Conservation (phyloP, 2,329 filamentous ascomycete species). For the Aspergillus bombycis region DNA sequence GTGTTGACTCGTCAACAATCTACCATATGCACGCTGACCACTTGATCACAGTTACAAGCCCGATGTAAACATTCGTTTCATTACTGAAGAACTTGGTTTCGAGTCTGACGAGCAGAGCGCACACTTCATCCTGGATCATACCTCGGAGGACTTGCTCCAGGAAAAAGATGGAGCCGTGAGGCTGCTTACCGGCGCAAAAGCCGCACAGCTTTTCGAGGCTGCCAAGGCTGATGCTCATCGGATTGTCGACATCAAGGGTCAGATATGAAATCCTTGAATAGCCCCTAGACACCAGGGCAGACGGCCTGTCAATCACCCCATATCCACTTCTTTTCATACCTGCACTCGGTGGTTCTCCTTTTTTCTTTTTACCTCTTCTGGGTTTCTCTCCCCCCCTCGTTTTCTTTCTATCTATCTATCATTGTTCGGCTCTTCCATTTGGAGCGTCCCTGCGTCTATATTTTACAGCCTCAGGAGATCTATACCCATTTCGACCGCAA, state of each 20-base stretch:
- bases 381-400: conserved; percentile 1
- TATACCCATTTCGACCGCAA: conserved; percentile 20
- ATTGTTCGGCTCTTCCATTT: neutral
- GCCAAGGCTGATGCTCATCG: conserved; percentile 75
- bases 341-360: conserved; percentile 1
- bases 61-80: conserved; percentile 83
- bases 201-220: conserved; percentile 71
- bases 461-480: conserved; percentile 4
- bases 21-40: conserved; percentile 50
- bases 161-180: conserved; percentile 74
- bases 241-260: conserved; percentile 94
- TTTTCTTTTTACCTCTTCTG: conserved; percentile 12
- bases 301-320: conserved; percentile 4
- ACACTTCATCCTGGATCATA: conserved; percentile 83
- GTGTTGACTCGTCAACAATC: conserved; percentile 45
- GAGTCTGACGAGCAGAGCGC: conserved; percentile 88
- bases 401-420: neutral
- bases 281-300: conserved; percentile 5
- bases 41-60: conserved; percentile 75
- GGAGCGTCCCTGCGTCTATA: neutral
- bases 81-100: conserved; percentile 95
- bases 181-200: conserved; percentile 75
- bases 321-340: conserved; percentile 10
- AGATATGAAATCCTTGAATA: conserved; percentile 60
- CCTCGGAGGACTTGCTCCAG: conserved; percentile 74